Conservation (phyloP, 129 eudicot species). For the Flaveria brownii region DNA sequence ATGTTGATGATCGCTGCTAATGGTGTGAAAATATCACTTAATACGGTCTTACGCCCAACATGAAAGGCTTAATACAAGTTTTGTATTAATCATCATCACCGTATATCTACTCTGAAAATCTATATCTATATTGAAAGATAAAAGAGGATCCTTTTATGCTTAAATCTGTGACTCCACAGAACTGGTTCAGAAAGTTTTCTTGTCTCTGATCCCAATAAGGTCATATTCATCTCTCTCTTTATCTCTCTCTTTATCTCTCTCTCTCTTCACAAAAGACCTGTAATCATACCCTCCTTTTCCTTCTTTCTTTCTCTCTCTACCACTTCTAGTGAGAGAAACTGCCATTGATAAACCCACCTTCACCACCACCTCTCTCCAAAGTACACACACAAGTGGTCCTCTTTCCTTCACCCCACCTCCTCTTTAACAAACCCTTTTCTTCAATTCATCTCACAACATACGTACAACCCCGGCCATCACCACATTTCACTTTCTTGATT, state of each 20-base stretch:
- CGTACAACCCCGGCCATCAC: background rate
- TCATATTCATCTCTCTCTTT: conserved; percentile 17
- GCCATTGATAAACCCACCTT: conserved; percentile 35
- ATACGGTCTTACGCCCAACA: no score
- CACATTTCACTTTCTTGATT: conserved; percentile 3
- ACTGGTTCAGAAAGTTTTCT: conserved; percentile 54
- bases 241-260: background rate
- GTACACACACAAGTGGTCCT: conserved; percentile 68
- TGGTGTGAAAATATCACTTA: no score
- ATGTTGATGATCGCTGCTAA: no score
- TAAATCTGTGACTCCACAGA: conserved; percentile 40
- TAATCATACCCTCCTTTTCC: conserved; percentile 28
- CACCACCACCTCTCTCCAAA: conserved; percentile 37
- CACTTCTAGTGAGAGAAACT: conserved; percentile 9
- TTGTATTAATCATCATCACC: background rate
- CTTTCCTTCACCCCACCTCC: conserved; percentile 42
- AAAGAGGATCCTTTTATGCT: conserved; percentile 38
- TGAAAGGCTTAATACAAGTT: no score
- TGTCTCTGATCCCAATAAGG: conserved; percentile 73
- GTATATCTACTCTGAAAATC: conserved; percentile 3
- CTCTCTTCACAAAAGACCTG: conserved; percentile 42
- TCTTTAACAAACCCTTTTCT: conserved; percentile 41
- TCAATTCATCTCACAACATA: conserved; percentile 37
- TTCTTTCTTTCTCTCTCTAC: conserved; percentile 25
- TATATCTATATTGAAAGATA: conserved; percentile 28